A percentile compares a stretch with the other conserved stretches of the same genome.
phyloP scores from a whole-genome alignment of 2,329 filamentous ascomycete species.

The Teratosphaeria epicoccoides region DNA sequence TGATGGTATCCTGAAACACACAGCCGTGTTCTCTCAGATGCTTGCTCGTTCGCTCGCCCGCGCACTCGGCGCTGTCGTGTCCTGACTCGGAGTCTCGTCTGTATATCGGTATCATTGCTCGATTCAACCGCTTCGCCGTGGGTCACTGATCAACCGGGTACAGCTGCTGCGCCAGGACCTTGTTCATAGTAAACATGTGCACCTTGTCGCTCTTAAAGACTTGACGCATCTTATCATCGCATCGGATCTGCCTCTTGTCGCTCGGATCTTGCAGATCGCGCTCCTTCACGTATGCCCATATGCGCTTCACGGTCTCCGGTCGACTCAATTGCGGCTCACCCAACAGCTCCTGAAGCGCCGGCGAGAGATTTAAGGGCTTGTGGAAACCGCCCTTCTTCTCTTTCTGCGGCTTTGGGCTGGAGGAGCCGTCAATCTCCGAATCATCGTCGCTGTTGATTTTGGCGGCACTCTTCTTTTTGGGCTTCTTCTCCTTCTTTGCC shows the following conservation, averaged over 20 bases:
- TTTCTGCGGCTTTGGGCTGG: constrained; percentile 35
- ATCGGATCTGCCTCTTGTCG: constrained; percentile 86
- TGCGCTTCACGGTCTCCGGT: constrained; percentile 88
- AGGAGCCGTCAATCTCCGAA: constrained; percentile 54
- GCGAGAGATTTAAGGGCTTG: constrained; percentile 67
- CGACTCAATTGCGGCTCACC: constrained; percentile 73
- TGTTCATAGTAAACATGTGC: constrained; percentile 99
- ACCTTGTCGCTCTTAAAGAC: constrained; percentile 87
- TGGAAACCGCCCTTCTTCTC: constrained; percentile 85
- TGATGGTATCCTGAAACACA: background rate
- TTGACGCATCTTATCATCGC: constrained; percentile 81
- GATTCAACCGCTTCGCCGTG: too few species aligned
- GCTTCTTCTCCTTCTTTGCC: constrained; percentile 57
- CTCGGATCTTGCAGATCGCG: constrained; percentile 79
- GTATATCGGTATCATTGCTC: background rate
- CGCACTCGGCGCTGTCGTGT: background rate
- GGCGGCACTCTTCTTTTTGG: constrained; percentile 63
- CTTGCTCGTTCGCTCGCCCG: background rate
- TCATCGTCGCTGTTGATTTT: constrained; percentile 71
- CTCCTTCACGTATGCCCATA: constrained; percentile 90
- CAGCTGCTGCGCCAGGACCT: constrained; percentile 79
- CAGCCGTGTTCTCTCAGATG: background rate
- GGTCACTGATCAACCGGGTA: constrained; percentile 56
- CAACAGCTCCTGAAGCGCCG: constrained; percentile 57
- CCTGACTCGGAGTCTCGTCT: background rate